Percentiles rank a stretch among this genome's conserved stretches.
These are phyloP conservation scores for Leishmania tarentolae DNA, from an alignment of 208 protist genomes.

Conservation along the genomic window DNA sequence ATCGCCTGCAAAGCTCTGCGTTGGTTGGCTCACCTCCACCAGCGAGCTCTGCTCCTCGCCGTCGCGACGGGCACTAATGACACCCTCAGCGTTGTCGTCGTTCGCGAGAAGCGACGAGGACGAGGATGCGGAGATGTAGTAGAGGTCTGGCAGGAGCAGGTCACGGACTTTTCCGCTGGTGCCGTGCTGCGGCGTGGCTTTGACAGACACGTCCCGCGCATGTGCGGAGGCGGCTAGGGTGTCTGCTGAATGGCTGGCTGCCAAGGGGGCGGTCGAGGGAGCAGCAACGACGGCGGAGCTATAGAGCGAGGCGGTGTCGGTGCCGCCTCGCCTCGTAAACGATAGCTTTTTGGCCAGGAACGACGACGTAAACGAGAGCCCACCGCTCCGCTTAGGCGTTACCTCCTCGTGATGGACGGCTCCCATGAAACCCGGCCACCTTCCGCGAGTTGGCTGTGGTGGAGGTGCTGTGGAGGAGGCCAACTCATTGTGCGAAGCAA, in stretches of 20 bases:
- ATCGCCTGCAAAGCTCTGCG: constrained; percentile 40
- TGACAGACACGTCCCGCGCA: neutral
- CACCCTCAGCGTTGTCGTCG: constrained; percentile 36
- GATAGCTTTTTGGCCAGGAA: neutral
- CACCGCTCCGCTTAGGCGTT: neutral
- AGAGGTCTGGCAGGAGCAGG: constrained; percentile 19
- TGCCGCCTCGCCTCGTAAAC: no score
- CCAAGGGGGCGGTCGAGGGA: neutral
- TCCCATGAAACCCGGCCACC: neutral
- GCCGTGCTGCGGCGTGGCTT: neutral
- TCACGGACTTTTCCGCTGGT: neutral
- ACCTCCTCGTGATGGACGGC: neutral
- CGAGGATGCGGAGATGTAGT: constrained; percentile 19
- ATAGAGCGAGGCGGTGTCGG: neutral
- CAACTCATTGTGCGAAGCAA: neutral
- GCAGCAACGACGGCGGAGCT: neutral
- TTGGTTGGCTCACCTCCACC: constrained; percentile 73
- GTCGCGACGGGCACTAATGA: constrained; percentile 4
- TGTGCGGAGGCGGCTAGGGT: neutral
- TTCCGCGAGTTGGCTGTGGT: neutral
- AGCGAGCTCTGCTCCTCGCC: constrained; percentile 31
- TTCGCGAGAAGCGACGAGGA: constrained; percentile 16
- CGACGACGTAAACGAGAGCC: neutral
- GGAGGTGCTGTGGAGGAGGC: neutral
- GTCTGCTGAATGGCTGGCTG: neutral